Evolutionary conservation across 1,284 basidiomycete species (phyloP), one percentile per base, ranked within the genome.

Genomic region (Wallemia mellicola): DNA sequence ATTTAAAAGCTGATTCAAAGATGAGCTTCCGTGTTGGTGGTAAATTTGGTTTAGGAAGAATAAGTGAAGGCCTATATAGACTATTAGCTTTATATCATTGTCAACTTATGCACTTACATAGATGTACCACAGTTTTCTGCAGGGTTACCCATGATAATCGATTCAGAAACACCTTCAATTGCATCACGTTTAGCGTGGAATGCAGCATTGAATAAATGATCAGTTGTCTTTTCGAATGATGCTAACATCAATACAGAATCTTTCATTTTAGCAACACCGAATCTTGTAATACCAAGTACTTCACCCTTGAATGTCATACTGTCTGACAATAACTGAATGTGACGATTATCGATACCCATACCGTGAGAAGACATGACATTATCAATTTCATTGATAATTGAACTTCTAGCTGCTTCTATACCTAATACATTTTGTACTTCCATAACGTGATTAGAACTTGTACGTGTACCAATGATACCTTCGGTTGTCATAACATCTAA

Each of bases 251-350:
- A 78, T 1, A 96, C 91, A 66, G 88, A 95, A 72, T 99, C 94
- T 73, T 98, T 98, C 88, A 98, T 98, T 73, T 98, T 98, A 25
- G 92, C 88, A n/a, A 99, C 92, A 69, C 94, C 94, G 72, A 98
- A 98, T 24, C 94, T 83, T 9, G 94, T 99, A 70, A 99, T 98
- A 60, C 94, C 94, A 60, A 99, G 74, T 3, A 99, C 89, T 70
- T 98, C 92, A 60, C 94, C 94, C 84, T 87, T 64, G n/a, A 25
- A 2, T 2, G 32, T 33, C 9, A 11, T 58, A 28, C 27, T 33
- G 61, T 57, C 25, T 26, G 24, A n/a, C 27, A 2, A 19, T 25
- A 99, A 73, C 88, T 96, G 96, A 66, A 98, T 87, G 71, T 99
- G 94, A 60, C 94, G 84, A 61, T 92, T 92, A 70, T 99, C 94